Evolutionary conservation across 2,329 filamentous ascomycete genomes (phyloP).

Genomic region (Talaromyces funiculosus): DNA sequence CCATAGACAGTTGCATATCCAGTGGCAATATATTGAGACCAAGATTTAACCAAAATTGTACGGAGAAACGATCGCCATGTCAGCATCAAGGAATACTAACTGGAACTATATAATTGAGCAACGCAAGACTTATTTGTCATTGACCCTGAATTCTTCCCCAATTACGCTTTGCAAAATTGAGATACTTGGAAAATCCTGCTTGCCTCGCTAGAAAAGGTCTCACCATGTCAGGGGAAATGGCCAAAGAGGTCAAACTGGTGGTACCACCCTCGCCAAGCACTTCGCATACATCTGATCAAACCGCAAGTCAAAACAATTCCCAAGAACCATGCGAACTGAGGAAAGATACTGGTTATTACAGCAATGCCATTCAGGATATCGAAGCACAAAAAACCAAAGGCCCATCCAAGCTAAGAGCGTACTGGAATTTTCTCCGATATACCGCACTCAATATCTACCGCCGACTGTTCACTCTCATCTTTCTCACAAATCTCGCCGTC

Average conservation of each 20-base stretch:
- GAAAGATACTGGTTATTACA: neutral
- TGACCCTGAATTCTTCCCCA: neutral
- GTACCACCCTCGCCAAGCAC: neutral
- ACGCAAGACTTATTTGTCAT: neutral
- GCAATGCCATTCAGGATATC: conserved; percentile 7
- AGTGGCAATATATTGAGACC: neutral
- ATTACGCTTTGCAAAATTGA: no score
- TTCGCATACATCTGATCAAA: neutral
- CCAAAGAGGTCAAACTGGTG: neutral
- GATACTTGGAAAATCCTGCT: neutral
- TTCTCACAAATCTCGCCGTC: conserved; percentile 33
- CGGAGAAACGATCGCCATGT: neutral
- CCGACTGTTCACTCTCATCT: conserved; percentile 39
- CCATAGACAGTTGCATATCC: neutral
- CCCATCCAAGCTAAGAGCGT: conserved; percentile 17
- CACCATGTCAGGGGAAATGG: neutral
- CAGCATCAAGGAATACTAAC: neutral
- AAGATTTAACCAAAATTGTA: neutral
- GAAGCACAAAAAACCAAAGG: conserved; percentile 22
- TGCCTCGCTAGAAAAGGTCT: neutral
- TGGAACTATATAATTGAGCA: neutral
- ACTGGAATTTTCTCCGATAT: conserved; percentile 26
- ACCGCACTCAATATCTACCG: conserved; percentile 38
- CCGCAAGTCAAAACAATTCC: neutral
- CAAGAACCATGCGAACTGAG: neutral